Base-by-base conservation (phyloP, 306 rosid species). In the Cucurbita argyrosperma region DNA sequence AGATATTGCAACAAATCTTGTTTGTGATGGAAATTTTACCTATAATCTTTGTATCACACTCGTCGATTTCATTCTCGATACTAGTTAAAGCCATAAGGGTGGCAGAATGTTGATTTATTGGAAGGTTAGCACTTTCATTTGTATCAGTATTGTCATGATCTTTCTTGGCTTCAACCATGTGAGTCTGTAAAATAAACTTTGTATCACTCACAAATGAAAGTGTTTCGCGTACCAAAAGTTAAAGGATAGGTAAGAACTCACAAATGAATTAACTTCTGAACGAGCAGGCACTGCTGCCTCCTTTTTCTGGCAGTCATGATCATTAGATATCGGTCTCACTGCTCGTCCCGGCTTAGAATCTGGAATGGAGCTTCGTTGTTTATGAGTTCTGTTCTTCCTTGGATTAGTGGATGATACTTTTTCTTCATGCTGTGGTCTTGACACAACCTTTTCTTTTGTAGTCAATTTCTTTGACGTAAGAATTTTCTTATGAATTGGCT, bases 401-500 rank as follows among this genome's bases (percentile, higher is more conserved):
- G 82, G 82, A 82, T 78, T 85, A 18, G 80, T 26, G 38, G 84
- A 73, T 63, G 76, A 61, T 72, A 63, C 71, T 77, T 70, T 89
- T 74, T 78, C 86, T 79, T 80, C 88, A 74, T 82, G 90, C 67
- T 82, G 81, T 79, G 90, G 74, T 77, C 75, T 90, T 10, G 83
- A 42, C 74, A 79, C 80, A 79, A 62, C 40, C 78, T 75, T 82
- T 51, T 79, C 77, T 60, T 81, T 84, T 52, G 65, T 53, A 78
- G 76, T 78, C 23, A 61, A 82, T 82, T 83, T 81, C 21, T 71
- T 47, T 39, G 42, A 53, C n/a, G 19, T 18, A 18, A 10, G 52
- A 59, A 74, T 57, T 51, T 78, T 83, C 72, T 61, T 79, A 38
- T 78, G 87, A 75, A 15, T 80, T 75, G 77, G 70, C 71, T 87